Evolutionary conservation across 495 filamentous ascomycete genomes (phyloP).

Genomic region (Pyrenopolyporus hunteri): DNA sequence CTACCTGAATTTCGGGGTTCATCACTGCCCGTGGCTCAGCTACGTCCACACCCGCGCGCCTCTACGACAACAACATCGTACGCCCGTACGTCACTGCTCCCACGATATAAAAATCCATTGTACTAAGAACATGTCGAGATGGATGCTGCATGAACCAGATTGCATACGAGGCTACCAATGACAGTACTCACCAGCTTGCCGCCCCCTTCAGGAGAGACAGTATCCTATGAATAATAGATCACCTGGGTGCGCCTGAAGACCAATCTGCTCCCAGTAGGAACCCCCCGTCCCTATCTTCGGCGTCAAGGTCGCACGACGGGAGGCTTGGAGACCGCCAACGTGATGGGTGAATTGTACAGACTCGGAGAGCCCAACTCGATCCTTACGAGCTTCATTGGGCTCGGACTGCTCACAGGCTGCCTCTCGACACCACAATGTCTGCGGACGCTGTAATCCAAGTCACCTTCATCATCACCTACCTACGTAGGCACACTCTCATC

Average conservation of each 20-base stretch:
- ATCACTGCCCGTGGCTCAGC: conserved; percentile 29
- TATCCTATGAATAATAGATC: conserved; percentile 17
- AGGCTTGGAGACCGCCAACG: conserved; percentile 20
- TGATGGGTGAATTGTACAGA: conserved; percentile 25
- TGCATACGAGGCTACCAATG: conserved; percentile 36
- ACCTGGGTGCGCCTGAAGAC: conserved; percentile 19
- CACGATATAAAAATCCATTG: conserved; percentile 4
- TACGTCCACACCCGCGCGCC: conserved; percentile 22
- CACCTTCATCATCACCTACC: no score
- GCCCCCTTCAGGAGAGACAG: neutral
- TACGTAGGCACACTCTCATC: neutral
- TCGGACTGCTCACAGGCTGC: conserved; percentile 1
- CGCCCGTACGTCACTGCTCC: conserved; percentile 17
- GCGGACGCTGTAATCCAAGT: conserved; percentile 10
- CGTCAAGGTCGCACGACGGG: conserved; percentile 22
- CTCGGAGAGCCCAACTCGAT: conserved; percentile 15
- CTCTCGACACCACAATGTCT: conserved; percentile 2
- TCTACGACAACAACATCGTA: neutral
- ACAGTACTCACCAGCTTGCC: neutral
- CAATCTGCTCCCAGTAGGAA: conserved; percentile 9
- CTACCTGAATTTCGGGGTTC: no score
- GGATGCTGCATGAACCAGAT: conserved; percentile 1
- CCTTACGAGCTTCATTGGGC: conserved; percentile 23
- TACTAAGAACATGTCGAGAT: conserved; percentile 13
- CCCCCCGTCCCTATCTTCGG: neutral